These are phyloP conservation scores for Saturnispora diversa DNA, from an alignment of 805 yeast species.

Conservation along the genomic window DNA sequence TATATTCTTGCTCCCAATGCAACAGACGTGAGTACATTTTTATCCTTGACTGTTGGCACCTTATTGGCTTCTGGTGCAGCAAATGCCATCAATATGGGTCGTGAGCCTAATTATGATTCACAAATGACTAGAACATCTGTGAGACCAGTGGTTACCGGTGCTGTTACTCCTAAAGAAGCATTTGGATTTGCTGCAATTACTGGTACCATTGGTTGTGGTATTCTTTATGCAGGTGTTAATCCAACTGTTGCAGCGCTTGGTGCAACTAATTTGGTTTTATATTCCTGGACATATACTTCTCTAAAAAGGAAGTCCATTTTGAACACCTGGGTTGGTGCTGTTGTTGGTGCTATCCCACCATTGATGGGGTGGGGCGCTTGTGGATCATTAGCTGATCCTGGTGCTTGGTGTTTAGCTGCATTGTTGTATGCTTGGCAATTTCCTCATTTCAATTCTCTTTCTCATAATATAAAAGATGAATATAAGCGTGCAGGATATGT, in stretches of 20 bases:
- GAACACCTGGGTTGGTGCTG: constrained; percentile 97
- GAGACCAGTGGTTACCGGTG: constrained; percentile 85
- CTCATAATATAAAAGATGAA: constrained; percentile 81
- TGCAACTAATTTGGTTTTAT: constrained; percentile 65
- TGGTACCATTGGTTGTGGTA: constrained; percentile 62
- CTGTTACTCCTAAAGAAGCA: constrained; percentile 69
- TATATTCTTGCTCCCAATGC: constrained; percentile 86
- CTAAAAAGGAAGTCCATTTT: constrained; percentile 75
- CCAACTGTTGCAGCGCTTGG: constrained; percentile 81
- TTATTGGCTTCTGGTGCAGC: constrained; percentile 88
- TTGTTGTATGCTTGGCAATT: constrained; percentile 96
- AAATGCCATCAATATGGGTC: constrained; percentile 92
- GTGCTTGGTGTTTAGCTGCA: constrained; percentile 91
- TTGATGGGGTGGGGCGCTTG: constrained; percentile 99
- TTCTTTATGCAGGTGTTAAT: constrained; percentile 75
- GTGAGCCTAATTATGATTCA: constrained; percentile 86
- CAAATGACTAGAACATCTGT: constrained; percentile 82
- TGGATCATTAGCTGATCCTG: constrained; percentile 71
- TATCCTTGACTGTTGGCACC: constrained; percentile 76
- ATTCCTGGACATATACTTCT: constrained; percentile 88
- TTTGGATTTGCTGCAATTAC: constrained; percentile 67
- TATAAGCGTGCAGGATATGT: constrained; percentile 91
- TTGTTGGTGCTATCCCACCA: constrained; percentile 99
- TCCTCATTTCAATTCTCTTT: constrained; percentile 91
- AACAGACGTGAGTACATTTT: constrained; percentile 60